These are phyloP conservation scores for Trichophyton rubrum DNA, from an alignment of 2,329 filamentous ascomycete species.

Conservation along the genomic window DNA sequence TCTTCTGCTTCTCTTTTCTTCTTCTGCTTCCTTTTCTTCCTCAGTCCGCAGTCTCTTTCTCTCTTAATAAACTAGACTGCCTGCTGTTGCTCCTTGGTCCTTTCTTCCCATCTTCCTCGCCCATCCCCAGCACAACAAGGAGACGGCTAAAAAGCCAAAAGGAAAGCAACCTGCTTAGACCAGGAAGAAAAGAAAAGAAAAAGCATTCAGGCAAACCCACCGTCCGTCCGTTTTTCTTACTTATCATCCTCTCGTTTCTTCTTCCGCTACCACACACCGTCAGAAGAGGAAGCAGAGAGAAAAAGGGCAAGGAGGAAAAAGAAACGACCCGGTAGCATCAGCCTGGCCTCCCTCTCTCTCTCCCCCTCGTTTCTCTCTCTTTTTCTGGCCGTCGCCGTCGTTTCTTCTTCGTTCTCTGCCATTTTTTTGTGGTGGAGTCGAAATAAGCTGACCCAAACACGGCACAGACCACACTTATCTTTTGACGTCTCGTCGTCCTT, in stretches of 20 bases:
- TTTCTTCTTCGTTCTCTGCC: not conserved
- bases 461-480: slow-evolving; percentile 1
- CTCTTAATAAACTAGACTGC: too few relatives aligned
- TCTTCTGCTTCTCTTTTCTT: not conserved
- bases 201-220: not conserved
- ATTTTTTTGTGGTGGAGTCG: not conserved
- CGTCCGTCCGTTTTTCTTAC: not conserved
- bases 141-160: not conserved
- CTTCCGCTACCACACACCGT: not conserved
- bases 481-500: not conserved
- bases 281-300: not conserved
- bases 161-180: not conserved
- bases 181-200: not conserved
- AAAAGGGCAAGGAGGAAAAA: not conserved
- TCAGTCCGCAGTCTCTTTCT: not conserved
- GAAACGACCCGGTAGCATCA: not conserved
- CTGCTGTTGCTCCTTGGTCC: too few relatives aligned
- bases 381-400: not conserved
- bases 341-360: not conserved
- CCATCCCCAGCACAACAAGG: not conserved
- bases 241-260: not conserved
- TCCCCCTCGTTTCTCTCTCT: not conserved
- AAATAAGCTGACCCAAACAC: not conserved
- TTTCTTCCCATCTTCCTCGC: not conserved
- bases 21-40: not conserved